Conservation (phyloP, 1,139 yeast species). For the Lodderomyces margitis region DNA sequence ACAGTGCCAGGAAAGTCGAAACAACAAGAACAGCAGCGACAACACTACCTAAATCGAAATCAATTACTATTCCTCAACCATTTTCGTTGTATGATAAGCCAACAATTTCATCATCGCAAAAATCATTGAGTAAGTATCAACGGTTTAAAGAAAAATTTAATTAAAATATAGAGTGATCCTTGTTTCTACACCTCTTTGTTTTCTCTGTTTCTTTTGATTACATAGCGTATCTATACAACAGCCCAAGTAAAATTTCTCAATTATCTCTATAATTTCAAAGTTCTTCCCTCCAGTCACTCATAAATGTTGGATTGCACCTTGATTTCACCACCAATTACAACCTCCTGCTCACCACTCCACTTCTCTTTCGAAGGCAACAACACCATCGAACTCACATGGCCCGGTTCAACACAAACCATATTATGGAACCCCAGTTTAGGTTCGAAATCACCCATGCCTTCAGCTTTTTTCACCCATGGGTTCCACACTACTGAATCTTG, state of each 20-base stretch:
- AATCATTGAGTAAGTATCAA: slow-evolving; percentile 31
- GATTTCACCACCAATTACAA: slow-evolving; percentile 43
- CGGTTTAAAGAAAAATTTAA: slow-evolving; percentile 30
- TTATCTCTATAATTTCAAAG: not conserved
- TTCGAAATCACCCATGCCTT: slow-evolving; percentile 79
- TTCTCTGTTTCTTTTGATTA: not conserved
- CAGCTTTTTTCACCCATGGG: slow-evolving; percentile 86
- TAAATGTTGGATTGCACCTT: slow-evolving; percentile 44
- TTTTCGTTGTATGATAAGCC: slow-evolving; percentile 40
- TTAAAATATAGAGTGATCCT: slow-evolving; percentile 21
- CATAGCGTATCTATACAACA: too few relatives aligned
- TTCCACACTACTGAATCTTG: slow-evolving; percentile 97
- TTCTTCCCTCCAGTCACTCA: slow-evolving; percentile 12
- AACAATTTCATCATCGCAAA: slow-evolving; percentile 47
- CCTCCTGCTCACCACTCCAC: slow-evolving; percentile 54
- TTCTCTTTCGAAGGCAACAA: slow-evolving; percentile 61
- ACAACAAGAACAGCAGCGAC: not conserved
- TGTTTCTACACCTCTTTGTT: slow-evolving; percentile 16
- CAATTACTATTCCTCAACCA: slow-evolving; percentile 23
- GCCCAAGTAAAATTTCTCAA: not conserved
- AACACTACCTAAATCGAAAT: slow-evolving; percentile 12
- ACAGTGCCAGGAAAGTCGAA: not conserved
- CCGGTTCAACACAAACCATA: slow-evolving; percentile 95
- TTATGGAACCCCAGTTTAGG: slow-evolving; percentile 81
- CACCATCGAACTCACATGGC: slow-evolving; percentile 71